phyloP scores from a whole-genome alignment of 805 yeast genomes.

The Wickerhamomyces rabaulensis region DNA sequence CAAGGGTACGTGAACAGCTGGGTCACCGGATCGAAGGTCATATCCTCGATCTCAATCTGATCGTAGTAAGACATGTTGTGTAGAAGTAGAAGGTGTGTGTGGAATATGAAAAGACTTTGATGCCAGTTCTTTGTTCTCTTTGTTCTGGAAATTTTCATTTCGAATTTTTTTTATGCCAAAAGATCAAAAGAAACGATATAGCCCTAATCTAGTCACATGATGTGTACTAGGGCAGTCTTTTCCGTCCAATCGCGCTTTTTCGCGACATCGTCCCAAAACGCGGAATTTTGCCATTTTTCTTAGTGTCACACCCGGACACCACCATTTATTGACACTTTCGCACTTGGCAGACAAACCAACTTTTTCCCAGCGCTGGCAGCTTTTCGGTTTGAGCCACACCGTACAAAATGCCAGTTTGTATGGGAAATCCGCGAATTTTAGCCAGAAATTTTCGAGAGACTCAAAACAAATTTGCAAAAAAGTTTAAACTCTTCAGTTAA shows the following conservation, averaged over 20 bases:
- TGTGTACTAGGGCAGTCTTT: no score
- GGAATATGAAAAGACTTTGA: no score
- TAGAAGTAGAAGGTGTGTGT: no score
- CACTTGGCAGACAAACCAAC: background rate
- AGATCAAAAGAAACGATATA: no score
- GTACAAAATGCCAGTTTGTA: background rate
- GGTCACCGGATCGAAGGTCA: constrained; percentile 80
- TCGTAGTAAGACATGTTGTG: constrained; percentile 62
- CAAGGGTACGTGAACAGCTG: constrained; percentile 91
- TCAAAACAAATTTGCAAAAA: background rate
- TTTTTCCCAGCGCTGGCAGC: no score
- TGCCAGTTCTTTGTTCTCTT: no score
- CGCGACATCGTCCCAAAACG: no score
- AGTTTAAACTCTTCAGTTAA: background rate
- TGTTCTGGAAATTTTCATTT: no score
- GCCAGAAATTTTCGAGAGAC: background rate
- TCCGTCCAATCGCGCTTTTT: no score
- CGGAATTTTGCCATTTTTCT: no score
- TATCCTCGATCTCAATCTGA: constrained; percentile 95
- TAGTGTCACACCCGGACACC: background rate
- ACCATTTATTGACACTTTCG: background rate
- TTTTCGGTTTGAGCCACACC: background rate
- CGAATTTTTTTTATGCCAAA: no score
- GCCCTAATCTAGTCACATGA: no score
- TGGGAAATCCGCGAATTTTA: background rate